Percentiles rank a stretch among this genome's conserved stretches.
Evolutionary conservation across 1,284 basidiomycete genomes (phyloP).

Genomic region (Microbotryum silenes-acaulis): DNA sequence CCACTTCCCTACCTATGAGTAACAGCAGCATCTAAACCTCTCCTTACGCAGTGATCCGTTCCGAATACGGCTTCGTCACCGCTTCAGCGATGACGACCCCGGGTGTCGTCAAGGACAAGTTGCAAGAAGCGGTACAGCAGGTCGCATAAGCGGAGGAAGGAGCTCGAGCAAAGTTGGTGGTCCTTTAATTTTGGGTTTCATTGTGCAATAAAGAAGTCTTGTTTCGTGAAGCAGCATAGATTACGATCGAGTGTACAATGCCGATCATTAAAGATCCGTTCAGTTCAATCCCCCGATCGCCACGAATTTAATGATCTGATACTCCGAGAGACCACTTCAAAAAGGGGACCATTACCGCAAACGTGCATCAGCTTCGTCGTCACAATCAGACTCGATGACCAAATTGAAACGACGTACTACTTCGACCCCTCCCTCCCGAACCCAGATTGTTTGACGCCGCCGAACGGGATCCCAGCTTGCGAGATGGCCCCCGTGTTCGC

Average conservation of each 20-base stretch:
- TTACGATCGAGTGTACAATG: no score
- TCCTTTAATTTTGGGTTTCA: no score
- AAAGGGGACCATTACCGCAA: no score
- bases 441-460: slow-evolving; percentile 83
- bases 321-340: no score
- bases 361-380: not conserved
- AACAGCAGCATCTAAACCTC: no score
- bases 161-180: no score
- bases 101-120: slow-evolving; percentile 37
- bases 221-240: no score
- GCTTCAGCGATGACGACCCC: slow-evolving; percentile 42
- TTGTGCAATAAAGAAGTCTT: no score
- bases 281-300: no score
- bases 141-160: no score
- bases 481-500: slow-evolving; percentile 73
- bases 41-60: slow-evolving; percentile 37
- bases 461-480: slow-evolving; percentile 80
- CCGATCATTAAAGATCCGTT: no score
- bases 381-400: slow-evolving; percentile 40
- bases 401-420: not conserved
- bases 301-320: no score
- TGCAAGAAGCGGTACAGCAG: slow-evolving; percentile 19
- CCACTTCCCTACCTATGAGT: not conserved
- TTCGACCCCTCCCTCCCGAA: slow-evolving; percentile 47
- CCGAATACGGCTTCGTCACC: slow-evolving; percentile 45